Conservation (phyloP, 306 rosid species). For the Trifolium repens region DNA sequence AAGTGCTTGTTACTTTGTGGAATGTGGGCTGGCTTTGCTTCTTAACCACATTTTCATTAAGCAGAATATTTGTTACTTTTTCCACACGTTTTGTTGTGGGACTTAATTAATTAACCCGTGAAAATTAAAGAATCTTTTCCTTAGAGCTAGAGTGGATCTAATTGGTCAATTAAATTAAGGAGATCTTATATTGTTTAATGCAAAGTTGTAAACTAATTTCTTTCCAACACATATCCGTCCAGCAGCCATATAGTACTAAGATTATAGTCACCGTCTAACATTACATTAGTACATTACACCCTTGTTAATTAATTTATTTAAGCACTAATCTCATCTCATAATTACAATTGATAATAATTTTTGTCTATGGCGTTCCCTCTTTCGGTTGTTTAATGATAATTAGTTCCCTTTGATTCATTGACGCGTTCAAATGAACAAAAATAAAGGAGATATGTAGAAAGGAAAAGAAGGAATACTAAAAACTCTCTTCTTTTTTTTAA, state of each 20-base stretch:
- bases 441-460: too few relatives aligned
- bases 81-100: slow-evolving; percentile 52
- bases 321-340: slow-evolving; percentile 5
- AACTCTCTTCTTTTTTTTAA: background rate
- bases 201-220: background rate
- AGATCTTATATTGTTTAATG: background rate
- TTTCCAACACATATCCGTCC: slow-evolving; percentile 32
- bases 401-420: background rate
- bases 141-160: slow-evolving; percentile 20
- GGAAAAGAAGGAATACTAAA: background rate
- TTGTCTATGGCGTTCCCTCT: background rate
- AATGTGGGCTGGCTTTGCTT: slow-evolving; percentile 40
- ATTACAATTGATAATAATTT: background rate
- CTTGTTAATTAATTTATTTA: background rate
- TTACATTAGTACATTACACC: background rate
- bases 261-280: background rate
- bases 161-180: slow-evolving; percentile 22
- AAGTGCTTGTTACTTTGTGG: slow-evolving; percentile 19
- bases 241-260: slow-evolving; percentile 8
- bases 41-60: slow-evolving; percentile 34
- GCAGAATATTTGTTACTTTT: slow-evolving; percentile 29
- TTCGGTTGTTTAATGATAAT: slow-evolving; percentile 19
- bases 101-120: slow-evolving; percentile 7
- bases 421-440: background rate
- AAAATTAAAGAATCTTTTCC: slow-evolving; percentile 42